Conservation (phyloP, 1,139 yeast species). For the Saccharomyces hybrid region DNA sequence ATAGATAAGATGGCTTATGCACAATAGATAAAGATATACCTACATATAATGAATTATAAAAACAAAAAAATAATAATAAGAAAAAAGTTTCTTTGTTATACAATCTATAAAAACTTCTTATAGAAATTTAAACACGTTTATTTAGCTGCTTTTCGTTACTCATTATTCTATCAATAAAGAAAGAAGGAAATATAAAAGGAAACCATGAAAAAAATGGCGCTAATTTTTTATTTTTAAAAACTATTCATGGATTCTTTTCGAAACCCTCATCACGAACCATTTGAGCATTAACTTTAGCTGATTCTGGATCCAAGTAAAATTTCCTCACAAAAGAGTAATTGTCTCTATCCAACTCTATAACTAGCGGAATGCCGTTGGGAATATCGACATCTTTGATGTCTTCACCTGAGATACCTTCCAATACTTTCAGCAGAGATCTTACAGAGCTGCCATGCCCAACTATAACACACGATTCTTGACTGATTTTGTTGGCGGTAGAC, state of each 20-base stretch:
- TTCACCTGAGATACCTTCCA: slow-evolving; percentile 49
- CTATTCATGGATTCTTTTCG: slow-evolving; percentile 20
- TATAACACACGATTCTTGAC: slow-evolving; percentile 46
- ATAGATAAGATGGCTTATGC: background rate
- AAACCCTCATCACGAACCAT: slow-evolving; percentile 57
- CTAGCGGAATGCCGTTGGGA: slow-evolving; percentile 71
- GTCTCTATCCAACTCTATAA: slow-evolving; percentile 44
- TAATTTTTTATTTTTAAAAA: background rate
- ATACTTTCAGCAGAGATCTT: slow-evolving; percentile 54
- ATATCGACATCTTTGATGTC: slow-evolving; percentile 61
- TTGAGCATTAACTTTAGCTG: slow-evolving; percentile 56
- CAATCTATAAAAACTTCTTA: background rate
- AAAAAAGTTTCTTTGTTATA: background rate
- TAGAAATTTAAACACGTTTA: background rate
- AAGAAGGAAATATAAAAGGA: background rate
- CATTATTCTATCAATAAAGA: background rate
- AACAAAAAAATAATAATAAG: background rate
- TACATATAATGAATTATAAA: background rate
- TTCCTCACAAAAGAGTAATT: slow-evolving; percentile 39
- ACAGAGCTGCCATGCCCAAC: slow-evolving; percentile 75
- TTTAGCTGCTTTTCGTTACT: background rate
- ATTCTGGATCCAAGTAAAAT: slow-evolving; percentile 60
- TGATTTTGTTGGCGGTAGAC: slow-evolving; percentile 33
- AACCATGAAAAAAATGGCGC: background rate
- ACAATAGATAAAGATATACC: background rate